Evolutionary conservation across 441 rosid species (phyloP).

Genomic region (Pelargonium citronellum): DNA sequence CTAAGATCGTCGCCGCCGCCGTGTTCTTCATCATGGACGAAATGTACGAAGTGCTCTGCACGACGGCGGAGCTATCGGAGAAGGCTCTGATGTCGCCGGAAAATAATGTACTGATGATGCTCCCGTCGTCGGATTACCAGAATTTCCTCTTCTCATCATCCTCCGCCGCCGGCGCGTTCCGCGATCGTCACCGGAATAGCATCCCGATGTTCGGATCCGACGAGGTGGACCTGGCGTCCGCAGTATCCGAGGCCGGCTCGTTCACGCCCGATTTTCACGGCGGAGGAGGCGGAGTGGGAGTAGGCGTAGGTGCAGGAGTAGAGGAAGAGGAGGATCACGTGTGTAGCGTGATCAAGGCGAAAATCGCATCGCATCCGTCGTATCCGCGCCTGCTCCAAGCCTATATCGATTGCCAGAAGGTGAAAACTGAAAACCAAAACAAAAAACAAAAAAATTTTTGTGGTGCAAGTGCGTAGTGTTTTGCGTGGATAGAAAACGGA

Average conservation of each 20-base stretch:
- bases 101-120: slow-evolving; percentile 38
- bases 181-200: slow-evolving; percentile 15
- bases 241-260: slow-evolving; percentile 2
- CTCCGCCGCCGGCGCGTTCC: slow-evolving; percentile 27
- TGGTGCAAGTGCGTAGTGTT: neutral
- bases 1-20: neutral
- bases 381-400: slow-evolving; percentile 8
- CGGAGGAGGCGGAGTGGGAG: slow-evolving; percentile 6
- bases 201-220: slow-evolving; percentile 7
- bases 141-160: neutral
- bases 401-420: slow-evolving; percentile 7
- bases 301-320: too few relatives aligned
- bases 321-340: neutral
- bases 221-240: slow-evolving; percentile 4
- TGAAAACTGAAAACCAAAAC: neutral
- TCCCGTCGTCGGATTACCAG: slow-evolving; percentile 22
- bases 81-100: slow-evolving; percentile 58
- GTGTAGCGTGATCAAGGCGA: neutral
- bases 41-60: slow-evolving; percentile 52
- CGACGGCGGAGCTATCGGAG: slow-evolving; percentile 51
- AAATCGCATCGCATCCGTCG: neutral
- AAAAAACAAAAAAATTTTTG: neutral
- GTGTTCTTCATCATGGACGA: slow-evolving; percentile 45
- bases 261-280: slow-evolving; percentile 7
- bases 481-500: neutral